phyloP scores from a whole-genome alignment of 371 early-diverging fungal genomes.

The Apophysomyces trapeziformis region DNA sequence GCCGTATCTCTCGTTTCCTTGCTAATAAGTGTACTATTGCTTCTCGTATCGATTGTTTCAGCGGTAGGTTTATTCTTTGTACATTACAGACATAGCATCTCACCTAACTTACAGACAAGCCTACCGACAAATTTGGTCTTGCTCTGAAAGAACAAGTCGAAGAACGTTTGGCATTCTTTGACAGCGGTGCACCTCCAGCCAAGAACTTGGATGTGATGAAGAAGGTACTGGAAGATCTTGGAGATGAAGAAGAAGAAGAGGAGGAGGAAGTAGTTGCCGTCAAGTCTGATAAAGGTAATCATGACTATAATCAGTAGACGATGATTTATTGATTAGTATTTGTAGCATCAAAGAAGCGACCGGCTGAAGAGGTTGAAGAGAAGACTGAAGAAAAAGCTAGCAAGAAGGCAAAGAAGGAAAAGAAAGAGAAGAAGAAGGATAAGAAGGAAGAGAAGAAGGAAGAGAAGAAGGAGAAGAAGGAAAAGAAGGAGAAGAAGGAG shows the following conservation, averaged over 20 bases:
- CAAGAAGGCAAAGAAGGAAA: slow-evolving; percentile 53
- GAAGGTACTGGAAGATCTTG: slow-evolving; percentile 78
- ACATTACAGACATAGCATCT: not conserved
- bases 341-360: slow-evolving; percentile 33
- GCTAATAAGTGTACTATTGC: slow-evolving; percentile 99
- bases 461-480: slow-evolving; percentile 58
- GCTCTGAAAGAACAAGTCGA: slow-evolving; percentile 96
- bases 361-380: slow-evolving; percentile 36
- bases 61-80: slow-evolving; percentile 31
- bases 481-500: slow-evolving; percentile 30
- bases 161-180: slow-evolving; percentile 93
- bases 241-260: slow-evolving; percentile 50
- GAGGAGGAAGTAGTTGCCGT: slow-evolving; percentile 23
- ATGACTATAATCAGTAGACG: slow-evolving; percentile 10
- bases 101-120: slow-evolving; percentile 47
- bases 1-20: slow-evolving; percentile 96
- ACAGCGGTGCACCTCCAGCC: slow-evolving; percentile 84
- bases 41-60: slow-evolving; percentile 97
- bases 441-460: slow-evolving; percentile 61
- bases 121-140: slow-evolving; percentile 93
- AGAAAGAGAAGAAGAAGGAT: slow-evolving; percentile 57
- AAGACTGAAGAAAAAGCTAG: slow-evolving; percentile 28
- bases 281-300: slow-evolving; percentile 13
- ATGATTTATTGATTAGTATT: not conserved
- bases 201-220: slow-evolving; percentile 96